Evolutionary conservation across 257 asterid genomes (phyloP), one percentile per base, ranked within the genome.

Genomic region (Penstemon newberryi): DNA sequence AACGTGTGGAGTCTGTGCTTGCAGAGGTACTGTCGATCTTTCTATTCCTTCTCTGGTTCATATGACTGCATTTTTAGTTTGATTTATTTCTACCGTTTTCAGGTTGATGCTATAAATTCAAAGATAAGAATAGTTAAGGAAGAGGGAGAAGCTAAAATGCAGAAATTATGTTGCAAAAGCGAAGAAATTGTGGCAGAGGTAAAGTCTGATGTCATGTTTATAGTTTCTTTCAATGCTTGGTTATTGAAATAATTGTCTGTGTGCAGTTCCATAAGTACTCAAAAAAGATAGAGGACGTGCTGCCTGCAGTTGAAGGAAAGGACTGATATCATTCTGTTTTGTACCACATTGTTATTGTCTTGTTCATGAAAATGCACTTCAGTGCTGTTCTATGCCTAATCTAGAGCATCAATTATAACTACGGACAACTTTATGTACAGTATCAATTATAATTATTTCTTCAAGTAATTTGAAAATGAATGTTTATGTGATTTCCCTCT

Each of bases 141-240:
- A 63, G 83, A 84, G 55, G 90, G 82, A 67, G 86, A 83, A 60
- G 84, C 89, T 63, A 85, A 76, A 77, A 77, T 81, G 73, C 84
- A 72, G 49, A 78, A 84, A 79, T 66, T 90, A 45, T 15, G 50
- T 73, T 70, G 50, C 56, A 84, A 85, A 78, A 76, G 77, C 70
- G 91, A 90, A 81, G 89, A 87, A 79, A 84, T 92, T 51, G 63
- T 73, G 69, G 71, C 72, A 4, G 86, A 81, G 97, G 98, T 89
- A 79, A 51, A 18, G 33, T 56, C 36, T 63, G 6, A 42, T 62
- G 36, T 45, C 10, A 5, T 43, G 11, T 51, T 64, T 41, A 60
- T 7, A 11, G 41, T 42, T 43, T 37, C 13, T 43, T 3, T 57
- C 63, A 60, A 69, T 60, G 54, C 10, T 40, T 7, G 39, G 43